Evolutionary conservation across 2,329 filamentous ascomycete species (phyloP), one percentile per base, ranked within the genome.

Genomic region (Penicillium sp.): DNA sequence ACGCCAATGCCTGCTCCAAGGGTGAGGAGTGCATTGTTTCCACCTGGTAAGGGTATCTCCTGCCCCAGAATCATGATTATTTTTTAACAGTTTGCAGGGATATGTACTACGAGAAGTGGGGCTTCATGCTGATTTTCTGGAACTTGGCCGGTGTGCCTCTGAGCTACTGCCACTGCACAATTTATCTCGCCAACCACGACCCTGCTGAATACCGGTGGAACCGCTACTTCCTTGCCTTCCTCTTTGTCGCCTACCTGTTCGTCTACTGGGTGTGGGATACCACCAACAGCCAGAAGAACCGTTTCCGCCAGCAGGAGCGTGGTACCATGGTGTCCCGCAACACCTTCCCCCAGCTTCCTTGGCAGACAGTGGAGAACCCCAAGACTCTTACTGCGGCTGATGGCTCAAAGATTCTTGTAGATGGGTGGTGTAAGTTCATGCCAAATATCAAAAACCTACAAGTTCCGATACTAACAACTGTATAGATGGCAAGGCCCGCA

Each of bases 81-180:
- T 8, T 19, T n/a, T 63, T 68, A 44, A 70, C 50, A 23, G 27
- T 27, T 21, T 11, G 27, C 52, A 85, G 83, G 88, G 92, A 96
- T 70, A 96, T 96, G 88, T 96, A 95, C 81, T 93, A 91, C 68
- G 92, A 96, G 81, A 96, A 96, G 79, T 92, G 90, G 85, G 92
- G 92, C 51, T 96, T 96, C 81, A 96, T 96, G 92, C 84, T 96
- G 65, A 95, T 95, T 75, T 96, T 96, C 84, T 96, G 92, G 92
- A 96, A 96, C 77, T 81, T 96, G 72, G 91, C 92, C 46, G 92
- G 92, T 65, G 92, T 96, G 27, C 92, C 92, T 15, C 82, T 96
- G 51, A 92, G 87, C 53, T 96, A 96, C 82, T 96, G 91, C 79
- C 92, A 96, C 81, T 94, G 90, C 83, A 93, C 90, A 48, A 86